Base-by-base conservation (phyloP, 2,329 filamentous ascomycete genomes). In the Neonectria coccinea region DNA sequence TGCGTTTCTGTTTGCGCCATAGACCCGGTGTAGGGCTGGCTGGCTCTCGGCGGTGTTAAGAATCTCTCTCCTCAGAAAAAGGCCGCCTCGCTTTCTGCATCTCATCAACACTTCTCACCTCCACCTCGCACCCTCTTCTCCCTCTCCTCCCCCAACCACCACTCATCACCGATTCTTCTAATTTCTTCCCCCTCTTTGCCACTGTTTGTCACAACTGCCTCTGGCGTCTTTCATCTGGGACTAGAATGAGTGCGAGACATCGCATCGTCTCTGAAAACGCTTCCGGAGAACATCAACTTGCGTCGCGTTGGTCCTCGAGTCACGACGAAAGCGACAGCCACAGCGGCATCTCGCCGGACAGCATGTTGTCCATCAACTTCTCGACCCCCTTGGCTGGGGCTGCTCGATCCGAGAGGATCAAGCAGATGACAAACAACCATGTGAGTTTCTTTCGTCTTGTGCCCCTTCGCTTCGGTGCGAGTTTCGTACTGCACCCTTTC, bases 291-390 rank as follows among this genome's bases (percentile, higher is more conserved):
- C 51, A 31, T 10, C 48, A 48, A n/a, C 55, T 25, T 36, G 14
- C 25, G 31, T 63, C 61, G 44, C 53, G 11, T 3, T 59, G 56
- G 55, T 60, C 51, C 10, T 51, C n/a, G 48, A 55, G 44, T 18
- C 36, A 36, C 31, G 51, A 45, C 10, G 36, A 36, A 16, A 51
- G n/a, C 45, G 29, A 56, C 22, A 33, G 1, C 10, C 25, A 50
- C n/a, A 7, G 4, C 18, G 42, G 11, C 20, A 33, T 27, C 20
- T 14, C n/a, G 11, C 22, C 45, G 6, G 57, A 52, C 31, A 73
- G 62, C 27, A 80, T 79, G 78, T 65, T 80, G 45, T 78, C 78
- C 12, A 76, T 81, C 57, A 77, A 80, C 71, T 81, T 81, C 56
- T 76, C 76, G n/a, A 76, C 78, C 25, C 79, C 79, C n/a, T 75